Percentiles rank a stretch among this genome's conserved stretches.
Conservation (phyloP, 2,329 filamentous ascomycete genomes). For the Ophiocordyceps camponoti-floridani region DNA sequence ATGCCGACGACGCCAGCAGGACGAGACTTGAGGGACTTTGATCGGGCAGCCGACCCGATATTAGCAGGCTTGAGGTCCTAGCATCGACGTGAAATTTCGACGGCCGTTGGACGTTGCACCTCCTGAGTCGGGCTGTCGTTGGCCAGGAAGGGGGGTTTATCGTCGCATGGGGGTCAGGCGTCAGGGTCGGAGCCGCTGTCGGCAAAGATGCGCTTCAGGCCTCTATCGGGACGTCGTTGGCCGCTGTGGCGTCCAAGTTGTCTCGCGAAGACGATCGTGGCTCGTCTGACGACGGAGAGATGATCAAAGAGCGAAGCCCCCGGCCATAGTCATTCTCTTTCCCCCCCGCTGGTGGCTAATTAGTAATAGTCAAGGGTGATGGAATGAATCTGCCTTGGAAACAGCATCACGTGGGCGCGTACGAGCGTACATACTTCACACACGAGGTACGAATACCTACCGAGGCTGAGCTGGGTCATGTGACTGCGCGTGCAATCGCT, state of each 20-base stretch:
- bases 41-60: constrained; percentile 9
- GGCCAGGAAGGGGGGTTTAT: constrained; percentile 8
- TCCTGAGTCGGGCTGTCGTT: constrained; percentile 13
- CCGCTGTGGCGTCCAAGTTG: background rate
- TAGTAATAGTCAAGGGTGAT: background rate
- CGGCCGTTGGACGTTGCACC: constrained; percentile 10
- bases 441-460: too few relatives aligned
- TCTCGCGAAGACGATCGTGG: background rate
- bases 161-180: constrained; percentile 12
- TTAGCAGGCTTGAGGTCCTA: constrained; percentile 7
- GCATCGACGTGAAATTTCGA: constrained; percentile 12
- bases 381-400: background rate
- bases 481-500: background rate
- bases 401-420: constrained; percentile 2
- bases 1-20: constrained; percentile 11
- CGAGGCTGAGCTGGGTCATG: background rate
- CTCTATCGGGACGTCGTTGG: background rate
- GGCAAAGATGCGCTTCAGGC: background rate
- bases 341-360: background rate
- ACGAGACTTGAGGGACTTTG: constrained; percentile 5
- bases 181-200: background rate
- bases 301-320: constrained; percentile 1
- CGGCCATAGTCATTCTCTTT: background rate
- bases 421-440: background rate
- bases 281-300: background rate